These are phyloP conservation scores for Meyerozyma sp. DNA, from an alignment of 1,139 yeast genomes.

Conservation along the genomic window DNA sequence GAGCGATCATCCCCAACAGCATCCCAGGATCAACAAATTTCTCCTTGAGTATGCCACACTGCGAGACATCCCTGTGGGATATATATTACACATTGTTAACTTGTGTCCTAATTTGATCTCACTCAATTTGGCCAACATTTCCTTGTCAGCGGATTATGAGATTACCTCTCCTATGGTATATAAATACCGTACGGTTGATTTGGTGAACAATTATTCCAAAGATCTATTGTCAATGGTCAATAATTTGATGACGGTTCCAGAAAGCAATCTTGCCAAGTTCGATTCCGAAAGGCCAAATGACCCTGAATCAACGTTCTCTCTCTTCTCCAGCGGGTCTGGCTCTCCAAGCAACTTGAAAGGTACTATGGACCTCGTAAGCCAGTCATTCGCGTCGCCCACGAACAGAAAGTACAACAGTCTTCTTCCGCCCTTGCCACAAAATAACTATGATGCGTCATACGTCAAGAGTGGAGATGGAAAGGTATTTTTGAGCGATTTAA, in stretches of 20 bases:
- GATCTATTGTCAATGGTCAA: constrained; percentile 21
- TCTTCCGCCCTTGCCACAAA: constrained; percentile 31
- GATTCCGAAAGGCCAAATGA: constrained; percentile 4
- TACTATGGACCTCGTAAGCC: constrained; percentile 25
- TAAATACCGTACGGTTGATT: constrained; percentile 37
- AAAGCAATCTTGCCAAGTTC: constrained; percentile 4
- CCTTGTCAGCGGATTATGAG: constrained; percentile 56
- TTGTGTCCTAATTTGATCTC: constrained; percentile 51
- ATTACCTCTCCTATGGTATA: constrained; percentile 25
- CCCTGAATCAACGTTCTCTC: background rate
- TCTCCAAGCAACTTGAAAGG: constrained; percentile 6
- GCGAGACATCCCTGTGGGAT: constrained; percentile 65
- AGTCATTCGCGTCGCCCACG: constrained; percentile 27
- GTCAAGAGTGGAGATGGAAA: constrained; percentile 24
- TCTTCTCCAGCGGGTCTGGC: background rate
- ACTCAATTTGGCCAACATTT: constrained; percentile 50
- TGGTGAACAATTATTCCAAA: constrained; percentile 33
- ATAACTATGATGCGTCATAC: constrained; percentile 17
- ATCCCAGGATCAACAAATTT: constrained; percentile 55
- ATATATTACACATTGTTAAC: constrained; percentile 52
- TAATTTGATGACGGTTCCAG: constrained; percentile 13
- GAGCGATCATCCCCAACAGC: constrained; percentile 21
- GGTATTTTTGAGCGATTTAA: constrained; percentile 37
- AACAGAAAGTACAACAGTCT: constrained; percentile 30
- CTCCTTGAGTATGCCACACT: background rate